These are phyloP conservation scores for Nakaseomyces sp. DNA, from an alignment of 1,139 yeast species.

Conservation along the genomic window DNA sequence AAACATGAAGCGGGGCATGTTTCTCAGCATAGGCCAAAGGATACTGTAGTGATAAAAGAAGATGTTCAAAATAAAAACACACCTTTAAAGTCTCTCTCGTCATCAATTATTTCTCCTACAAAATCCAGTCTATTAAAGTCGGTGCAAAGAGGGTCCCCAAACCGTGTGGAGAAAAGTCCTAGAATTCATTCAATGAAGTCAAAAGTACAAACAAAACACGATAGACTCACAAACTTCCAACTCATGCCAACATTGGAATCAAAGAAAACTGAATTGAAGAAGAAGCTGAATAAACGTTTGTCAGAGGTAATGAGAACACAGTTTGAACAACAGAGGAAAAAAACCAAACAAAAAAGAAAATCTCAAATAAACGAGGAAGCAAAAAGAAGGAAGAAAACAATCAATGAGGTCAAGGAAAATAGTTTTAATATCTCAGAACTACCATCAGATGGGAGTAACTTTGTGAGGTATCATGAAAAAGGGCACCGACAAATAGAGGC, in stretches of 20 bases:
- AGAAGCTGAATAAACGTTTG: slow-evolving; percentile 26
- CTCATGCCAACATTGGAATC: slow-evolving; percentile 21
- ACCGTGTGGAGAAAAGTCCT: neutral
- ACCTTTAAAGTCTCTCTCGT: neutral
- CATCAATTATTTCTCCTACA: slow-evolving; percentile 1
- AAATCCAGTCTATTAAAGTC: neutral
- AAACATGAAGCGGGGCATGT: neutral
- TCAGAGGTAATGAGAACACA: slow-evolving; percentile 30
- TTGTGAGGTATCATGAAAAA: slow-evolving; percentile 5
- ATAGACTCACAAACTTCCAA: slow-evolving; percentile 26
- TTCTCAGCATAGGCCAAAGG: neutral
- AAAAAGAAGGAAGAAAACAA: slow-evolving; percentile 18
- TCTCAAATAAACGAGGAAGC: slow-evolving; percentile 25
- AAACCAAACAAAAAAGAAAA: slow-evolving; percentile 23
- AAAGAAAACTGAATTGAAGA: slow-evolving; percentile 24
- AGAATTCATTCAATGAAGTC: neutral
- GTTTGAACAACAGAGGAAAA: slow-evolving; percentile 24
- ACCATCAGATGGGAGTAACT: neutral
- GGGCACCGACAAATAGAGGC: slow-evolving; percentile 4
- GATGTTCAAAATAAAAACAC: neutral
- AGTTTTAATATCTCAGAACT: neutral
- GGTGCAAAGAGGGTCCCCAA: neutral
- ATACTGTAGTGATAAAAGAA: neutral
- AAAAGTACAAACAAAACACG: slow-evolving; percentile 7
- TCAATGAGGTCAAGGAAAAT: slow-evolving; percentile 15